Evolutionary conservation across 305 asterid species (phyloP).

Genomic region (Fraxinus xanthoxyloides): DNA sequence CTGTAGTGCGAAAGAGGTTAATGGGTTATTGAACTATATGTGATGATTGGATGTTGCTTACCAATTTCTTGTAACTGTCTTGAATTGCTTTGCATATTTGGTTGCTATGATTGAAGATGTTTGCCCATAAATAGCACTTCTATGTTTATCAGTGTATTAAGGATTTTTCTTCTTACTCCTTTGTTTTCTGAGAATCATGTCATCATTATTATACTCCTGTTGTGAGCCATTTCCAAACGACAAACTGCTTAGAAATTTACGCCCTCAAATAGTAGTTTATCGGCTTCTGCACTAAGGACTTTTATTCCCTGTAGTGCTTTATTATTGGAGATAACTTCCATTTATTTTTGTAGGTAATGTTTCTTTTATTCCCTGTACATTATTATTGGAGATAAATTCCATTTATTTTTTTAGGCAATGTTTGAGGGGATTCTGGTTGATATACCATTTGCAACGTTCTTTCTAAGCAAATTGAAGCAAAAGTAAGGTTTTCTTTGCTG

Average conservation of each 20-base stretch:
- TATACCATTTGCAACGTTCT: constrained; percentile 96
- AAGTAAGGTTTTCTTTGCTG: constrained; percentile 57
- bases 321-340: background rate
- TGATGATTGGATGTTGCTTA: constrained; percentile 1
- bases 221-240: constrained; percentile 2
- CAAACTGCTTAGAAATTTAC: constrained; percentile 1
- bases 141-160: background rate
- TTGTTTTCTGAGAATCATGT: background rate
- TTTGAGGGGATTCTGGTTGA: constrained; percentile 97
- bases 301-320: background rate
- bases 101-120: constrained; percentile 3
- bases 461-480: constrained; percentile 93
- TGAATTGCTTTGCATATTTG: constrained; percentile 8
- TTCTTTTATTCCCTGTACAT: constrained; percentile 6
- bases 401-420: constrained; percentile 70
- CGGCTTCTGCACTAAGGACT: background rate
- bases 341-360: constrained; percentile 73
- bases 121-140: background rate
- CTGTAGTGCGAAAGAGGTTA: background rate
- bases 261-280: background rate
- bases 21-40: background rate
- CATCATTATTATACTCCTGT: background rate
- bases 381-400: background rate
- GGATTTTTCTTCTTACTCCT: background rate
- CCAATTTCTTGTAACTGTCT: background rate